phyloP scores from a whole-genome alignment of 306 rosid genomes.

The Fagus crenata region DNA sequence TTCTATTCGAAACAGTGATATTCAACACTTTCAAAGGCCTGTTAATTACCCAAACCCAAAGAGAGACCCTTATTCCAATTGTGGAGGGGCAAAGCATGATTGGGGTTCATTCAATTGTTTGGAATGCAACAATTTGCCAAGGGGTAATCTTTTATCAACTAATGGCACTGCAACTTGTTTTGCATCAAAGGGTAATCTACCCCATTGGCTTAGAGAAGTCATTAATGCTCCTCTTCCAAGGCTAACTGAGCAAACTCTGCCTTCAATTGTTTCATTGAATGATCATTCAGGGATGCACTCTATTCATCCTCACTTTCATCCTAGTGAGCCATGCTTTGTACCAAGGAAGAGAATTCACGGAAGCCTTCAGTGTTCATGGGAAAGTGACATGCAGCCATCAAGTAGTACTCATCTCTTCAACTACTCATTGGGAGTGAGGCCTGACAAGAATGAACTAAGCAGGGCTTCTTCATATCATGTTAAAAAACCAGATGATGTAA shows the following conservation, averaged over 20 bases:
- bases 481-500: slow-evolving; percentile 36
- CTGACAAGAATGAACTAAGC: slow-evolving; percentile 34
- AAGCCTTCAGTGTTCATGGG: slow-evolving; percentile 28
- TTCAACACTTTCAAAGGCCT: slow-evolving; percentile 29
- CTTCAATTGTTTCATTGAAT: slow-evolving; percentile 25
- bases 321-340: slow-evolving; percentile 24
- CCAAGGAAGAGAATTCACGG: slow-evolving; percentile 32
- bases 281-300: slow-evolving; percentile 29
- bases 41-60: slow-evolving; percentile 14
- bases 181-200: slow-evolving; percentile 39
- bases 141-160: slow-evolving; percentile 25
- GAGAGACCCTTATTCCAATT: slow-evolving; percentile 32
- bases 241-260: slow-evolving; percentile 21
- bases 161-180: slow-evolving; percentile 31
- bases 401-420: slow-evolving; percentile 31
- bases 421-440: slow-evolving; percentile 31
- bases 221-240: slow-evolving; percentile 26
- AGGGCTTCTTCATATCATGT: slow-evolving; percentile 27
- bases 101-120: slow-evolving; percentile 30
- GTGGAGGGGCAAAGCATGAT: slow-evolving; percentile 29
- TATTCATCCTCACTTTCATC: slow-evolving; percentile 27
- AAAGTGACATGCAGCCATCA: slow-evolving; percentile 26
- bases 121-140: slow-evolving; percentile 28
- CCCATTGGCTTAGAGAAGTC: slow-evolving; percentile 66
- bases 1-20: slow-evolving; percentile 16